Evolutionary conservation across 768 basidiomycete species (phyloP), one percentile per base, ranked within the genome.

Genomic region (Leccinum arenicola): DNA sequence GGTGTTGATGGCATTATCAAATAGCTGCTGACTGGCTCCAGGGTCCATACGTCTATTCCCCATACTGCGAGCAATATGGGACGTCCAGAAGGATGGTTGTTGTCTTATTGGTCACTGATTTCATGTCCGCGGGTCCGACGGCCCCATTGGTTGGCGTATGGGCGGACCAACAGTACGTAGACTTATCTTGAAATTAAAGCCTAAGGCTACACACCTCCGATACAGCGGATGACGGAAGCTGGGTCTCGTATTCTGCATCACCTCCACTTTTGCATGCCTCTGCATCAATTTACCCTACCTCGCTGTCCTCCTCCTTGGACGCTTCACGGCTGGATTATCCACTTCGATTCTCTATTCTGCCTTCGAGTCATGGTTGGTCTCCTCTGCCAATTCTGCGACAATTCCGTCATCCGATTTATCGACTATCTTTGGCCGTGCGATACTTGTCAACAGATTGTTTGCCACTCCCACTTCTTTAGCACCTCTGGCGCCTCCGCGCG

Each of bases 361-460:
- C 7, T 89, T 91, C 63, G 89, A 91, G 64, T 84, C 88, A 23
- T 91, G 90, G 89, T 75, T 91, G 50, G 79, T 91, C 50, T 85
- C 87, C 3, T 79, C 87, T 1, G 76, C 85, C 15, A 80, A 81
- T 21, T 71, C 78, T 12, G 64, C 80, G 9, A 75, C 78, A 1
- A 75, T 91, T 8, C 75, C 84, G 1, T 77, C 82, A 10, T 70
- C 79, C 11, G 85, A 87, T 51, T 78, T 91, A 6, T 88, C 86
- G 33, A 77, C 72, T 19, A 89, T 90, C 61, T 82, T 91, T 73
- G 89, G 89, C 12, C 82, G 85, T 25, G 88, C 88, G 7, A 87
- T 87, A 0, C 78, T 90, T 11, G 74, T 89, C 38, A 91, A 91
- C 59, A 88, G 89, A 1, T 78, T 89, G 54, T 84, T 89, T 8